Base-by-base conservation (phyloP, 2,329 filamentous ascomycete genomes). In the Alternaria brassicicola region DNA sequence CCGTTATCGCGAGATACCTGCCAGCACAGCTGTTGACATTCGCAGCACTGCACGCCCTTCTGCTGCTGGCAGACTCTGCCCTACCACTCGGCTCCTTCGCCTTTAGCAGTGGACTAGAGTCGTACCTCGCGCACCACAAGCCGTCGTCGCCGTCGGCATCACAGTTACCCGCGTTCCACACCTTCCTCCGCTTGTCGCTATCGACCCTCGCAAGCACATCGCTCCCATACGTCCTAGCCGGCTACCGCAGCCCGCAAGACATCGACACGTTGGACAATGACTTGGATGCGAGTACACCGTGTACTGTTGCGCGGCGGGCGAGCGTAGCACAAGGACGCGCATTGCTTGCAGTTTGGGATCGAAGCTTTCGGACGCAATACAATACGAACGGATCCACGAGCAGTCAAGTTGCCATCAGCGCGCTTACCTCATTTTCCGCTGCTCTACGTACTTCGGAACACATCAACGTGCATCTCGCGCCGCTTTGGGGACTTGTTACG, bases 41-140 rank as follows among this genome's bases (percentile, higher is more conserved):
- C 42, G 13, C 60, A 70, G 72, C 69, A n/a, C 71, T 75, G 26
- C 91, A 94, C 77, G 88, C 89, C 64, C 85, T 93, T 35, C 85
- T 94, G 30, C 83, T 95, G 3, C 87, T 94, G 47, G 87, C 91
- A 46, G 91, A 95, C 80, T 93, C 91, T 1, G 90, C 90, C 13
- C 85, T 95, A 2, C 91, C 91, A 1, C 83, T 95, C 0, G 91
- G 91, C 56, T 92, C 91, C n/a, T 95, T 95, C 78, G 91, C 91
- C 69, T 95, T 94, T 80, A 91, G 88, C 80, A 90, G 87, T 66
- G 91, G 91, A 3, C 84, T 95, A 15, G 91, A 95, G 79, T 94
- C 91, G 38, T 94, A 89, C 76, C 86, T 93, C 17, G 88, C 89
- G 3, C 91, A 95, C 80, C 82, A 82, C 65, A 80, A 77, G 59